These are phyloP conservation scores for Phytophthora syringae DNA, from an alignment of 352 stramenopile genomes.

Conservation along the genomic window DNA sequence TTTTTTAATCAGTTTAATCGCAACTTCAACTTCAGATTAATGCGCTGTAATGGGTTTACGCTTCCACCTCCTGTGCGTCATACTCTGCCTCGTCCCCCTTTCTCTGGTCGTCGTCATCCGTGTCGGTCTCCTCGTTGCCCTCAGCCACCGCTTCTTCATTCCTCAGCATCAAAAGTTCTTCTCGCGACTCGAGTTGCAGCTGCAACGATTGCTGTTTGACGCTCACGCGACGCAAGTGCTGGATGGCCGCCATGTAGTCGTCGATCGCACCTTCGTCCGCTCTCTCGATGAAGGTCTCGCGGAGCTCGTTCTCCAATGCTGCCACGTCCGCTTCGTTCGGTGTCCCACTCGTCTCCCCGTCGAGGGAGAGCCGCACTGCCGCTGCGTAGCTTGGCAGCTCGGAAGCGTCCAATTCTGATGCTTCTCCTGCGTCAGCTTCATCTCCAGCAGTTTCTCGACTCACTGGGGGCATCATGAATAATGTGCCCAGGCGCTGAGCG, in stretches of 20 bases:
- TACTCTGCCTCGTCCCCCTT: slow-evolving; percentile 23
- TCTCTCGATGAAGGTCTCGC: slow-evolving; percentile 67
- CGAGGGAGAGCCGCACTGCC: slow-evolving; percentile 37
- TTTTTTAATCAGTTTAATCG: neutral
- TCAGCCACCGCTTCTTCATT: slow-evolving; percentile 14
- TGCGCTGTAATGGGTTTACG: slow-evolving; percentile 3
- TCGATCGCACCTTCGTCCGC: slow-evolving; percentile 69
- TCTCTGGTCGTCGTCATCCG: slow-evolving; percentile 37
- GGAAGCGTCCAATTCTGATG: neutral
- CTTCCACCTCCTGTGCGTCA: slow-evolving; percentile 13
- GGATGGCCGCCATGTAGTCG: slow-evolving; percentile 70
- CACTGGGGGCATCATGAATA: slow-evolving; percentile 11
- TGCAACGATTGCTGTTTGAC: slow-evolving; percentile 35
- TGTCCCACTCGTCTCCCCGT: slow-evolving; percentile 5
- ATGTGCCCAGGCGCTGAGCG: slow-evolving; percentile 43
- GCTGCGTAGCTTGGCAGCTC: slow-evolving; percentile 41
- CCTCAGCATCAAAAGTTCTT: slow-evolving; percentile 12
- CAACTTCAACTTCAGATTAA: slow-evolving; percentile 29
- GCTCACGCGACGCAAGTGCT: slow-evolving; percentile 62
- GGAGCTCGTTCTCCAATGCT: slow-evolving; percentile 69
- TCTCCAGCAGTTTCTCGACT: slow-evolving; percentile 2
- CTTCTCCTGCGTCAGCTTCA: slow-evolving; percentile 8
- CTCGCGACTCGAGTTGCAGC: slow-evolving; percentile 20
- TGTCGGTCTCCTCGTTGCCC: slow-evolving; percentile 35
- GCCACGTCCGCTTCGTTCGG: slow-evolving; percentile 38